These are phyloP conservation scores for Botrytis fabae DNA, from an alignment of 2,329 filamentous ascomycete species.

Conservation along the genomic window DNA sequence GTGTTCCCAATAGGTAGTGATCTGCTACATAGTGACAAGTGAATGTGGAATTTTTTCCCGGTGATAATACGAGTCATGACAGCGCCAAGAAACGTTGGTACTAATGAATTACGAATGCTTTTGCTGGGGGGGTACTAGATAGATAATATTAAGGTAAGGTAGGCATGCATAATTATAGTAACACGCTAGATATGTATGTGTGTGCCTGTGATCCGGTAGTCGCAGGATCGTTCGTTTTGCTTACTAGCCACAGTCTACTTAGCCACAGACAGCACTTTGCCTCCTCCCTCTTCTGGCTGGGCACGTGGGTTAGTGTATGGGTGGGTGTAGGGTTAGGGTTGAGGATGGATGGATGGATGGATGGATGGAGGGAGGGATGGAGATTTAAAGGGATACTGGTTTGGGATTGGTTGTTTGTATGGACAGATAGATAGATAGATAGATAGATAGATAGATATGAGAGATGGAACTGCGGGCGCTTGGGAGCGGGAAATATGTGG, in stretches of 20 bases:
- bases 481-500: no score
- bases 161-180: neutral
- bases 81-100: neutral
- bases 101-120: neutral
- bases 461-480: no score
- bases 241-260: neutral
- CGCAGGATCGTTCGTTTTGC: neutral
- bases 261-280: neutral
- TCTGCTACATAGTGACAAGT: neutral
- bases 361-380: no score
- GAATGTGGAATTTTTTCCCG: neutral
- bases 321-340: no score
- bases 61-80: neutral
- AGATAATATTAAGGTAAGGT: neutral
- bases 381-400: neutral
- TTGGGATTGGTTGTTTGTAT: neutral
- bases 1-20: neutral
- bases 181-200: neutral
- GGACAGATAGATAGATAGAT: no score
- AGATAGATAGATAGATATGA: no score
- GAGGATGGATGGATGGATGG: neutral
- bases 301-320: no score
- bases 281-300: no score
- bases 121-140: neutral
- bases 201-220: neutral